Conservation (phyloP, 192 early-diverging fungal genomes). For the Helicostylum pulchrum region DNA sequence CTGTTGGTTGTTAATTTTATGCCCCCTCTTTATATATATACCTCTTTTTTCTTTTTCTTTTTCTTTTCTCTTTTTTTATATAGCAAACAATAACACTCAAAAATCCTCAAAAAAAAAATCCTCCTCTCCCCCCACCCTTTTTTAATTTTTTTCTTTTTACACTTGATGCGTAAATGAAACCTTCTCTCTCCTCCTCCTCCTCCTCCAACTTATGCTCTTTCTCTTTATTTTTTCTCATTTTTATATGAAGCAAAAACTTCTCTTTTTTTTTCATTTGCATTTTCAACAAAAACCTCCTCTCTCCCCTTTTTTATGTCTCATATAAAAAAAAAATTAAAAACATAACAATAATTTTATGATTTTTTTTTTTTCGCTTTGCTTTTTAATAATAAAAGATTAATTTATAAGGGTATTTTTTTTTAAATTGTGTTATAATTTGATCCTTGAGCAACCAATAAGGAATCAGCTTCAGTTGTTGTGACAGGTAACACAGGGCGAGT, state of each 20-base stretch:
- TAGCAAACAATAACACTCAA: neutral
- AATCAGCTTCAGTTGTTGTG: neutral
- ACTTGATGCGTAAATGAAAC: neutral
- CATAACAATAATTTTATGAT: no score
- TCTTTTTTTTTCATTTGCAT: neutral
- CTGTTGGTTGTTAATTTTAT: constrained; percentile 19
- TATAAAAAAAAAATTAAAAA: no score
- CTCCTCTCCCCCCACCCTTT: neutral
- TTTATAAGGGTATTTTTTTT: neutral
- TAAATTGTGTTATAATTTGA: constrained; percentile 7
- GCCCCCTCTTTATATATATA: neutral
- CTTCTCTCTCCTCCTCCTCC: neutral
- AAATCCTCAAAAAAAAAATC: neutral
- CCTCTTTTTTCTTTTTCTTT: neutral
- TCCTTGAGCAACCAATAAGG: neutral
- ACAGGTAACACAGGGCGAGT: neutral
- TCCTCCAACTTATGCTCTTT: constrained; percentile 8
- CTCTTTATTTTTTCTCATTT: constrained; percentile 2
- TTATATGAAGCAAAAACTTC: constrained; percentile 14
- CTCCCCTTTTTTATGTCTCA: neutral
- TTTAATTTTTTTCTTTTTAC: constrained; percentile 1
- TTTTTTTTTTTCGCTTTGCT: neutral
- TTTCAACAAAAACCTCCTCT: neutral
- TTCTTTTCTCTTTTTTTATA: neutral
- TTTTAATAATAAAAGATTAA: constrained; percentile 2